These are phyloP conservation scores for Candida parachauliodes DNA, from an alignment of 805 yeast genomes.

Conservation along the genomic window DNA sequence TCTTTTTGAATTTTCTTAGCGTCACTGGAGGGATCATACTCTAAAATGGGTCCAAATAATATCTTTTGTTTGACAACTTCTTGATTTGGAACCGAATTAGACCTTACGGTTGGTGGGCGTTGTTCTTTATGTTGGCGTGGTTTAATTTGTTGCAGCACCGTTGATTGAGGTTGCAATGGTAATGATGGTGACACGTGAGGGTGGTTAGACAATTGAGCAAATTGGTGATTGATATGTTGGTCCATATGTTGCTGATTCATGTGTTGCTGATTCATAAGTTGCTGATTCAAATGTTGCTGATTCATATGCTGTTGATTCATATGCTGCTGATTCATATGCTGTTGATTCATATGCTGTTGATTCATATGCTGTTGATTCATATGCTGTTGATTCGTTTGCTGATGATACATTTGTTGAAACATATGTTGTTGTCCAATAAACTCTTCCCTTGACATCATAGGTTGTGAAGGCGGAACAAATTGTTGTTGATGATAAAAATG, in stretches of 20 bases:
- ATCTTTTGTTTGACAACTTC: slow-evolving; percentile 24
- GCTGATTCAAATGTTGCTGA: background rate
- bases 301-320: background rate
- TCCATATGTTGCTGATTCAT: background rate
- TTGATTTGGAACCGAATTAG: slow-evolving; percentile 16
- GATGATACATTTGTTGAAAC: slow-evolving; percentile 4
- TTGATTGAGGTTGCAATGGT: background rate
- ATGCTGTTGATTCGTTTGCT: slow-evolving; percentile 1
- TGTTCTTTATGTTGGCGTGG: slow-evolving; percentile 2
- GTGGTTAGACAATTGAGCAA: background rate
- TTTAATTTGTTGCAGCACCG: no score
- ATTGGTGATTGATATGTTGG: slow-evolving; percentile 1
- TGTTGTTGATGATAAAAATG: background rate
- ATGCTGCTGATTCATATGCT: background rate
- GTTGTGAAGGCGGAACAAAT: background rate
- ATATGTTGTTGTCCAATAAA: slow-evolving; percentile 4
- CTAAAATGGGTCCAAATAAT: slow-evolving; percentile 38
- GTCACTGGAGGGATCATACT: slow-evolving; percentile 37
- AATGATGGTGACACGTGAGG: background rate
- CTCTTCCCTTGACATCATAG: background rate
- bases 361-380: background rate
- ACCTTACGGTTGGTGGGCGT: background rate
- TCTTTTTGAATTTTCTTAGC: slow-evolving; percentile 14
- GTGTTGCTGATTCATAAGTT: background rate
- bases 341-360: background rate